Conservation (phyloP, 208 protist species). For the Leishmania mexicana region DNA sequence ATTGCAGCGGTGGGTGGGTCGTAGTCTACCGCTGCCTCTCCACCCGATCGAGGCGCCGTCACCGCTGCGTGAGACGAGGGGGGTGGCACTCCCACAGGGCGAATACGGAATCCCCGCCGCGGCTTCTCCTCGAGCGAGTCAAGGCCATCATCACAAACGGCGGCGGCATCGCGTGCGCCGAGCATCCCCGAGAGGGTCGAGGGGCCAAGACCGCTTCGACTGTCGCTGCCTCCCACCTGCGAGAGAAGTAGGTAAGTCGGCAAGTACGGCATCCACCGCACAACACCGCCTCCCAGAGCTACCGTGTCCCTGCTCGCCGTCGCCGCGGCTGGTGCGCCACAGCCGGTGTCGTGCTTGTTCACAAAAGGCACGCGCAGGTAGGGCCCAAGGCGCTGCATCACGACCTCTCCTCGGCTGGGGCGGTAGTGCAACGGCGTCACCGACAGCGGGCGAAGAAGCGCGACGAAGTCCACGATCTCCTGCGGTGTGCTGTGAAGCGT, state of each 20-base stretch:
- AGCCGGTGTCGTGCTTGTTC: conserved; percentile 15
- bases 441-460: conserved; percentile 56
- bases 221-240: not conserved
- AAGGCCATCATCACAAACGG: not conserved
- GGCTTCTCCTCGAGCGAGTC: conserved; percentile 6
- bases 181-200: not conserved
- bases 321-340: not conserved
- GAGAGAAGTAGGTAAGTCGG: conserved; percentile 6
- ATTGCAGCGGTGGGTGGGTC: not conserved
- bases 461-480: conserved; percentile 73
- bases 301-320: not conserved
- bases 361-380: conserved; percentile 44
- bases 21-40: not conserved
- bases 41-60: not conserved
- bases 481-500: conserved; percentile 77
- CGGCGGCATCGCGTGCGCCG: not conserved
- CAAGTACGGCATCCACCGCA: conserved; percentile 12
- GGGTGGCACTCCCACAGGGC: not conserved
- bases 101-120: conserved; percentile 17
- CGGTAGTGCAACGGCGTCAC: conserved; percentile 72
- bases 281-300: not conserved
- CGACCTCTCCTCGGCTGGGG: conserved; percentile 38
- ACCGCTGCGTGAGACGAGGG: not conserved
- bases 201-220: not conserved
- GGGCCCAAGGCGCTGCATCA: conserved; percentile 65